Conservation (phyloP, 805 yeast species). For the Ogataea salicorniae region DNA sequence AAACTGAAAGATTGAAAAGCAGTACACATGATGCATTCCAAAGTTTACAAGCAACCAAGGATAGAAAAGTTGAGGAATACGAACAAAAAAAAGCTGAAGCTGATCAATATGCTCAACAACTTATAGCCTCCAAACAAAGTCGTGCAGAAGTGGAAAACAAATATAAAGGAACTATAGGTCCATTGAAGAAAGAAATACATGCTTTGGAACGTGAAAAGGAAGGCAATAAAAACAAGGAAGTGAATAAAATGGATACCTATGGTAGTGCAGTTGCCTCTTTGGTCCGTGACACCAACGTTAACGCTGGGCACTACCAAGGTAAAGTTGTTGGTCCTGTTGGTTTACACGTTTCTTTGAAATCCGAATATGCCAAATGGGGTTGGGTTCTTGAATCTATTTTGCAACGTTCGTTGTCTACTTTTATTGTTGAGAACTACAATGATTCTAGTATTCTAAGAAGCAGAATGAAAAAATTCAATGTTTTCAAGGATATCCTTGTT, state of each 20-base stretch:
- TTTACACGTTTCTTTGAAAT: conserved; percentile 47
- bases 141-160: no score
- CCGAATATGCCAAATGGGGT: conserved; percentile 51
- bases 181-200: conserved; percentile 1
- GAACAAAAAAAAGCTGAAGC: conserved; percentile 11
- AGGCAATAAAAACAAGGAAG: conserved; percentile 22
- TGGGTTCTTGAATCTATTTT: conserved; percentile 55
- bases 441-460: conserved; percentile 48
- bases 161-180: neutral
- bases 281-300: conserved; percentile 36
- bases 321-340: conserved; percentile 84
- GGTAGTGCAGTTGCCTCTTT: conserved; percentile 41
- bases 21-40: conserved; percentile 42
- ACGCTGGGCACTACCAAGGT: conserved; percentile 34
- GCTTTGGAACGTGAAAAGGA: conserved; percentile 6
- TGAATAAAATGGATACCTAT: conserved; percentile 39
- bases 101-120: conserved; percentile 4
- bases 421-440: conserved; percentile 57
- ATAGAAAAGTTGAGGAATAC: conserved; percentile 14
- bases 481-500: conserved; percentile 39
- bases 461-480: conserved; percentile 29
- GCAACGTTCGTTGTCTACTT: conserved; percentile 48
- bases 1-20: conserved; percentile 35
- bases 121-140: neutral
- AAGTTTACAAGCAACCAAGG: conserved; percentile 17